Percentiles rank a stretch among this genome's conserved stretches.
Evolutionary conservation across 2,329 filamentous ascomycete genomes (phyloP).

Genomic region (Microdochium trichocladiopsis): DNA sequence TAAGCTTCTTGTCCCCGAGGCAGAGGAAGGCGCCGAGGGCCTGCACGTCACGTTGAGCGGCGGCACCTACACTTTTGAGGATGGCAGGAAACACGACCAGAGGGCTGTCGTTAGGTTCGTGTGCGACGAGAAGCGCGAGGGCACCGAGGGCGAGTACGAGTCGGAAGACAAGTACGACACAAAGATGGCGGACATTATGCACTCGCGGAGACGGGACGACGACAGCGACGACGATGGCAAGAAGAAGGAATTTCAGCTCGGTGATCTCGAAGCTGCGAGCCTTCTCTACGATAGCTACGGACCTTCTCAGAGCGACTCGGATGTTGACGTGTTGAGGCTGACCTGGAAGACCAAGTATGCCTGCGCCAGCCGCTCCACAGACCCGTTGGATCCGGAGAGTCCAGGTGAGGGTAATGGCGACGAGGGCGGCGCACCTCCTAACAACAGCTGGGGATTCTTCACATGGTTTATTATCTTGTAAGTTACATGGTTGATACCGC

Average conservation of each 20-base stretch:
- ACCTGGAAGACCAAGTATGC: constrained; percentile 86
- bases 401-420: constrained; percentile 29
- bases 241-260: constrained; percentile 44
- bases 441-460: constrained; percentile 82
- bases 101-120: constrained; percentile 79
- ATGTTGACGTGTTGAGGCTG: constrained; percentile 60
- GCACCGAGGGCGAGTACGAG: constrained; percentile 64
- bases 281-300: constrained; percentile 73
- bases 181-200: constrained; percentile 9
- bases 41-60: constrained; percentile 61
- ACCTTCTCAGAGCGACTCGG: constrained; percentile 44
- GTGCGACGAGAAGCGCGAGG: constrained; percentile 67
- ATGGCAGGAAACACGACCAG: constrained; percentile 51
- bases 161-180: constrained; percentile 46
- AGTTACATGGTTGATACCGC: constrained; percentile 29
- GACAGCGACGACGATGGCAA: constrained; percentile 28
- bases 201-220: constrained; percentile 21
- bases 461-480: constrained; percentile 95
- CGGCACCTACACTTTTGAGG: constrained; percentile 46
- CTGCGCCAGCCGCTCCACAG: constrained; percentile 50
- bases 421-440: constrained; percentile 29
- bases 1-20: constrained; percentile 22
- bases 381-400: constrained; percentile 29
- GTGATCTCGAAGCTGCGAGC: constrained; percentile 44
- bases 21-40: constrained; percentile 43